These are phyloP conservation scores for Trichoderma endophyticum DNA, from an alignment of 2,329 filamentous ascomycete species.

Conservation along the genomic window DNA sequence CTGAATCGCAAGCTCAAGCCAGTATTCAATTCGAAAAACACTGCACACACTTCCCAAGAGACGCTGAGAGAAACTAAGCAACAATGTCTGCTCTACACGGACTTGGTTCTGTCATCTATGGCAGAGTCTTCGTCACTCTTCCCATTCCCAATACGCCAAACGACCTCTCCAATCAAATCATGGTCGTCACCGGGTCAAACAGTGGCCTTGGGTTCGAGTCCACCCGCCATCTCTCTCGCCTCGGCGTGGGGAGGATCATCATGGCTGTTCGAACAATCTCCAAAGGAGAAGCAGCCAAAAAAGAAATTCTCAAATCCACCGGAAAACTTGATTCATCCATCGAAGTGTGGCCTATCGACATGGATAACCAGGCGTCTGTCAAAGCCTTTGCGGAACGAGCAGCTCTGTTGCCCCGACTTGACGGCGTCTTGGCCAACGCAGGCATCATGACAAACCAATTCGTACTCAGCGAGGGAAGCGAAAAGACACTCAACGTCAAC, in stretches of 20 bases:
- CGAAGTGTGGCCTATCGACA: conserved; percentile 21
- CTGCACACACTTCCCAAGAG: not conserved
- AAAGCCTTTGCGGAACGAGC: conserved; percentile 14
- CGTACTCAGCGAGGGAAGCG: not conserved
- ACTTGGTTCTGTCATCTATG: not conserved
- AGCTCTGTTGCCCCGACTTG: conserved; percentile 3
- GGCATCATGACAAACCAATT: not conserved
- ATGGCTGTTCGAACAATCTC: conserved; percentile 35
- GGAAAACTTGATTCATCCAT: conserved; percentile 14
- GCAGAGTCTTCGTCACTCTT: not conserved
- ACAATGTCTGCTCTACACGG: not conserved
- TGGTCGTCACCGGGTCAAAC: conserved; percentile 42
- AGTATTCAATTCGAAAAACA: not conserved
- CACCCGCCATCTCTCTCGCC: conserved; percentile 36
- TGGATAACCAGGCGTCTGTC: conserved; percentile 17
- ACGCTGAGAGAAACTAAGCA: fast-evolving
- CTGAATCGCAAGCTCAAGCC: not conserved
- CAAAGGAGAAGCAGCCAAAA: conserved; percentile 38
- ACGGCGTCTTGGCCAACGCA: conserved; percentile 17
- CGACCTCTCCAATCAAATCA: conserved; percentile 10
- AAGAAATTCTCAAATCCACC: conserved; percentile 28
- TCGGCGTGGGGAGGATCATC: conserved; percentile 38
- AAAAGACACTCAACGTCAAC: conserved; percentile 17
- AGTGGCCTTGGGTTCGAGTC: conserved; percentile 37
- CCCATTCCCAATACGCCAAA: not conserved